Percentiles rank a stretch among this genome's conserved stretches.
phyloP scores from a whole-genome alignment of 1,139 yeast genomes.

The Maudiozyma humilis region DNA sequence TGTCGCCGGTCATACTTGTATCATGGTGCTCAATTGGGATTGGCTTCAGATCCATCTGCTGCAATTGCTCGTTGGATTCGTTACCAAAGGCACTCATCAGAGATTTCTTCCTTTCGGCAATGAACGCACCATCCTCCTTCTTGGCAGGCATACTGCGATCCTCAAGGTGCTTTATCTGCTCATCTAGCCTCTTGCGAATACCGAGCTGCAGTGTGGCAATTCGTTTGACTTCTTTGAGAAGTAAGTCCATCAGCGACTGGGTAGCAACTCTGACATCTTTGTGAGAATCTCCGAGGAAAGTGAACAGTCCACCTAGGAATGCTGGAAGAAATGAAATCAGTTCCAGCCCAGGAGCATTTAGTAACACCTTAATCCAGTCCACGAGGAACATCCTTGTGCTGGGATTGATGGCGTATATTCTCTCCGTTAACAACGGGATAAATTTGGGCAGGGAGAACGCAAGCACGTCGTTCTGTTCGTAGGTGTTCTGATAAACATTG shows the following conservation, averaged over 20 bases:
- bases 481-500: conserved; percentile 55
- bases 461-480: conserved; percentile 50
- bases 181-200: conserved; percentile 15
- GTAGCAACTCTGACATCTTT: conserved; percentile 85
- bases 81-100: conserved; percentile 25
- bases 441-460: conserved; percentile 85
- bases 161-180: conserved; percentile 11
- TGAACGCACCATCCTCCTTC: conserved; percentile 27
- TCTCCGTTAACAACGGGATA: conserved; percentile 80
- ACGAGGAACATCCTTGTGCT: conserved; percentile 85
- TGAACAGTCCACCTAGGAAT: conserved; percentile 75
- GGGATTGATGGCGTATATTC: conserved; percentile 89
- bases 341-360: conserved; percentile 88
- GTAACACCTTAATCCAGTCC: conserved; percentile 84
- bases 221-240: conserved; percentile 72
- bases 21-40: not conserved
- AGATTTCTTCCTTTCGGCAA: conserved; percentile 31
- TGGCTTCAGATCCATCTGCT: conserved; percentile 6
- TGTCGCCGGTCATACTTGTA: conserved; percentile 1
- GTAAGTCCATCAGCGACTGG: conserved; percentile 62
- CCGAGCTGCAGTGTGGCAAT: conserved; percentile 54
- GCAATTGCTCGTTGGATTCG: conserved; percentile 4
- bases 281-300: conserved; percentile 75
- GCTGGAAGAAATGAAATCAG: conserved; percentile 81
- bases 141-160: conserved; percentile 15